phyloP scores from a whole-genome alignment of 495 filamentous ascomycete genomes.

The Cairneyella variabilis region DNA sequence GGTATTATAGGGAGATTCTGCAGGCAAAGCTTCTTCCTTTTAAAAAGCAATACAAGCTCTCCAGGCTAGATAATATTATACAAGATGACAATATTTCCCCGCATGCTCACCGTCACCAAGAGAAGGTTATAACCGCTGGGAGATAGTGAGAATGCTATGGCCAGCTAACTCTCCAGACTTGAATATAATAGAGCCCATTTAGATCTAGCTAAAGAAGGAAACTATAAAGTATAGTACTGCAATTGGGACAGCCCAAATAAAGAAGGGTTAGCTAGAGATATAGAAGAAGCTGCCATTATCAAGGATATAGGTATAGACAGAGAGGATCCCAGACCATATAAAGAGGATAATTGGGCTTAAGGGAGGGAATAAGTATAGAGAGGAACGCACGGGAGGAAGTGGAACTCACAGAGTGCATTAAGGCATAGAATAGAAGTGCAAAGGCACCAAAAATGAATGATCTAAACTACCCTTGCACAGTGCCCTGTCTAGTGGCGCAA shows the following conservation, averaged over 20 bases:
- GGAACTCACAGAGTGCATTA: neutral
- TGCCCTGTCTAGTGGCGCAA: no score
- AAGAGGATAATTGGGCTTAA: slow-evolving; percentile 27
- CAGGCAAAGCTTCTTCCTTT: neutral
- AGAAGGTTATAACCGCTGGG: neutral
- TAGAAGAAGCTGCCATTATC: no score
- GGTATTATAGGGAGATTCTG: slow-evolving; percentile 1
- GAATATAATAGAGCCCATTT: neutral
- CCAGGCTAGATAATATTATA: neutral
- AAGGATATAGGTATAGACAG: slow-evolving; percentile 31
- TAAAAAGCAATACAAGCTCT: neutral
- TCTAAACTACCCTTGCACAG: no score
- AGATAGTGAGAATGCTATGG: neutral
- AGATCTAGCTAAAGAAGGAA: neutral
- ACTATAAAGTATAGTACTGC: neutral
- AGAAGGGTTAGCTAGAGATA: no score
- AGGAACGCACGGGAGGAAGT: slow-evolving; percentile 11
- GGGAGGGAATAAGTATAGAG: slow-evolving; percentile 32
- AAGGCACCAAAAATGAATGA: no score
- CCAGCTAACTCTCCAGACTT: neutral
- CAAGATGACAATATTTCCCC: neutral
- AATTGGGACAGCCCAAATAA: no score
- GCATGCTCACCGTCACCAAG: neutral
- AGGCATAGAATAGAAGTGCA: no score
- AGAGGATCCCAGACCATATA: slow-evolving; percentile 29